A percentile compares a stretch with the other conserved stretches of the same genome.
phyloP scores from a whole-genome alignment of 2,329 filamentous ascomycete genomes.

The Colletotrichum cordylinicola region DNA sequence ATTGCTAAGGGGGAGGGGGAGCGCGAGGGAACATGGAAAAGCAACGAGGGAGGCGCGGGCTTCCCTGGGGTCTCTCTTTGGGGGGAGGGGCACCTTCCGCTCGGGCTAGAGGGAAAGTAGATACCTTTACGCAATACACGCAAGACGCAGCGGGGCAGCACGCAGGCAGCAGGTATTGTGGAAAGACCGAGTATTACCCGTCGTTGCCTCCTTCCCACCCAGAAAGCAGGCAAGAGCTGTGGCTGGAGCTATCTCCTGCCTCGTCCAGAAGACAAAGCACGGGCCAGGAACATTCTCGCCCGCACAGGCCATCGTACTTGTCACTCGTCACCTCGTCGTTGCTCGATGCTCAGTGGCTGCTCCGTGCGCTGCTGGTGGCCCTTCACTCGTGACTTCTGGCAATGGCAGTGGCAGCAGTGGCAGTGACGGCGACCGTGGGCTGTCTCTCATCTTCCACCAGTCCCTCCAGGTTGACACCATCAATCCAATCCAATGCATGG shows the following conservation, averaged over 20 bases:
- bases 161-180: not conserved
- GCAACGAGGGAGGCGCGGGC: slow-evolving; percentile 20
- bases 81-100: not conserved
- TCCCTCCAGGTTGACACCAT: not conserved
- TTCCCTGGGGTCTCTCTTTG: not conserved
- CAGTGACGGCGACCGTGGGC: not conserved
- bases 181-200: slow-evolving; percentile 5
- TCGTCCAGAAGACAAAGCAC: not conserved
- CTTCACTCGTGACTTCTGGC: not conserved
- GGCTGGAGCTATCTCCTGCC: not conserved
- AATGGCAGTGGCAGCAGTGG: not conserved
- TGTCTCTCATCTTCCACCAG: not conserved
- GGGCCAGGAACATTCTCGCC: not conserved
- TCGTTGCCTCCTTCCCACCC: fast-evolving
- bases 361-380: not conserved
- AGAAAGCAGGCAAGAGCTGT: not conserved
- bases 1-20: slow-evolving; percentile 16
- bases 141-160: not conserved
- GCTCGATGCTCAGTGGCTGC: slow-evolving; percentile 10
- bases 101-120: not conserved
- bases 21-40: slow-evolving; percentile 19
- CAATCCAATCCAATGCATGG: not conserved
- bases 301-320: not conserved
- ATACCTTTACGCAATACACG: not conserved
- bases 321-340: slow-evolving; percentile 20